Percentiles rank a stretch among this genome's conserved stretches.
phyloP scores from a whole-genome alignment of 805 yeast genomes.

The Spathaspora hagerdaliae region DNA sequence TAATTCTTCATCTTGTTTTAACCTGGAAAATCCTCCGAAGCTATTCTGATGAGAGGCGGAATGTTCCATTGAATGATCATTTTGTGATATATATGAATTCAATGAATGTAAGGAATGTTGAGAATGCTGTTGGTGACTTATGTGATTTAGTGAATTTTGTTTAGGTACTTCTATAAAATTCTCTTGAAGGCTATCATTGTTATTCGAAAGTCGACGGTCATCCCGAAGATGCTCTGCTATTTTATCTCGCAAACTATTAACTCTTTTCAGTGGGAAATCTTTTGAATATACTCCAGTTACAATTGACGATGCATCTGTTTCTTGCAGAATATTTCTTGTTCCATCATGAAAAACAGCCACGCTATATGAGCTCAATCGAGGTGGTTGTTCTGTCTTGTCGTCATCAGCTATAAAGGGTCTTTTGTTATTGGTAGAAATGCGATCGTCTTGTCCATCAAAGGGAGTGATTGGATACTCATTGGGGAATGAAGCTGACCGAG shows the following conservation, averaged over 20 bases:
- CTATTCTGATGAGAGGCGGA: no score
- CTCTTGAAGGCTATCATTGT: not conserved
- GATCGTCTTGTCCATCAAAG: not conserved
- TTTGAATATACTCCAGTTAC: conserved; percentile 29
- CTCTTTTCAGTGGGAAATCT: conserved; percentile 25
- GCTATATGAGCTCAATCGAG: conserved; percentile 56
- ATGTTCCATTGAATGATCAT: no score
- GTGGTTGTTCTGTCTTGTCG: conserved; percentile 54
- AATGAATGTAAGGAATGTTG: no score
- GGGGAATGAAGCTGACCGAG: no score
- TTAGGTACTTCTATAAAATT: no score
- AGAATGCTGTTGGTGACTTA: no score
- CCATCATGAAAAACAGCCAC: conserved; percentile 46
- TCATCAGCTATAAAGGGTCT: conserved; percentile 23
- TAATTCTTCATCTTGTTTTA: no score
- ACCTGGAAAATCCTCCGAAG: no score
- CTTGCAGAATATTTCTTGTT: conserved; percentile 4
- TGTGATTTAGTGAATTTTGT: no score
- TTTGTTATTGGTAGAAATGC: conserved; percentile 2
- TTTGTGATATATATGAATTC: no score
- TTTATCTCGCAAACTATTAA: conserved; percentile 20
- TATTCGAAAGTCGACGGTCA: conserved; percentile 6
- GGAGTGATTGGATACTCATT: not conserved
- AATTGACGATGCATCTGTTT: conserved; percentile 2
- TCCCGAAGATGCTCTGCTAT: conserved; percentile 30